Evolutionary conservation across 2,329 filamentous ascomycete species (phyloP), one percentile per base, ranked within the genome.

Genomic region (Fusarium tanahbumbuense): DNA sequence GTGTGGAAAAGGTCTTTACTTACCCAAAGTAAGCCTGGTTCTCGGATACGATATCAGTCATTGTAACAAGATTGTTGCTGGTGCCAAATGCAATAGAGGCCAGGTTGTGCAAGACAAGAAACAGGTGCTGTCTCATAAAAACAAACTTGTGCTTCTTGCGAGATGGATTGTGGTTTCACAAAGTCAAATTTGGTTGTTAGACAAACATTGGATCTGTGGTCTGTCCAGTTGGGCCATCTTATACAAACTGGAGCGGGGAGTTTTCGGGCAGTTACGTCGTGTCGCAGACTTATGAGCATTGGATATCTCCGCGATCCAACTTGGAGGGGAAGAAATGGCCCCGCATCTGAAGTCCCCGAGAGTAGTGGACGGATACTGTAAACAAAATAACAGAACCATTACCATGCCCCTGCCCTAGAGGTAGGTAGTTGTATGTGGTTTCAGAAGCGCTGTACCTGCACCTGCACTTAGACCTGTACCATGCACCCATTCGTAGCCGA

Each of bases 21-120:
- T 73, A 84, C 83, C 83, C 80, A 77, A 84, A 84, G 63, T 79
- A 80, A 34, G 76, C 75, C 76, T 81, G 76, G 72, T 84, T 84
- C 30, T 75, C 70, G 37, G 74, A 73, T 18, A 77, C 62, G 20
- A 76, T 60, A 60, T 78, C 76, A 37, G 78, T 63, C 79, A 81
- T 82, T 58, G 44, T 58, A 48, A 54, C 54, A 49, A 56, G 41
- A 60, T 77, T 73, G 34, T 78, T 67, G 77, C 78, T 78, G 57
- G 28, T 49, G 55, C 48, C 46, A 64, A 47, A 37, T 59, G 49
- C 56, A 53, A 60, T 45, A 25, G 58, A 32, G 60, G 58, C 44
- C 37, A 69, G 52, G 50, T 52, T 60, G 42, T 65, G 30, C 37
- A 53, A 48, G 56, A 70, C 37, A 16, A 55, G 46, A 37, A 49